Conservation (phyloP, 202 grass and related monocot species). For the Musa balbisiana region DNA sequence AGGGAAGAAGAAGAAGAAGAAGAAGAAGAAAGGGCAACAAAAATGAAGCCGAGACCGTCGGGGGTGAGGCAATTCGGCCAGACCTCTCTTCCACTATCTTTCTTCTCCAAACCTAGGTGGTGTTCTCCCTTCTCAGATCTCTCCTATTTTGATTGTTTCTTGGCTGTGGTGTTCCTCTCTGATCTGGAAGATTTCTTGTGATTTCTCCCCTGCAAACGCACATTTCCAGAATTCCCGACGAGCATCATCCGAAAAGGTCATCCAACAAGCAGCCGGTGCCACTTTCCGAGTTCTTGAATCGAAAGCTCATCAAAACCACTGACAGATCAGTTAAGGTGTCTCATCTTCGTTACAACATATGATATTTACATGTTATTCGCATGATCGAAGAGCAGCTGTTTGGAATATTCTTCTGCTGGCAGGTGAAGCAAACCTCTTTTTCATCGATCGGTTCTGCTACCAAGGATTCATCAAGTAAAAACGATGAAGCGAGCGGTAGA, state of each 20-base stretch:
- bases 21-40: neutral
- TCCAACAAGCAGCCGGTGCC: neutral
- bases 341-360: neutral
- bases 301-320: conserved; percentile 9
- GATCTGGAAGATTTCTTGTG: neutral
- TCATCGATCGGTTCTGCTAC: conserved; percentile 41
- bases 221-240: neutral
- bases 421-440: conserved; percentile 66
- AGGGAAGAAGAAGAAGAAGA: neutral
- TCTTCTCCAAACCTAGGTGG: neutral
- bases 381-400: neutral
- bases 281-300: conserved; percentile 8
- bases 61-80: neutral
- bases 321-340: conserved; percentile 9
- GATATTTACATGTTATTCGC: too few relatives aligned
- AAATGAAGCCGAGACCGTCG: neutral
- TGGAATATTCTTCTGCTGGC: neutral
- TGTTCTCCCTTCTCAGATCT: neutral
- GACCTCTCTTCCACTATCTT: neutral
- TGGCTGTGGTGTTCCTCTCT: neutral
- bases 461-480: conserved; percentile 21
- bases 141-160: neutral
- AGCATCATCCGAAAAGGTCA: neutral
- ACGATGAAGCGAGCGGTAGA: conserved; percentile 1
- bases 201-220: neutral